Percentiles rank a stretch among this genome's conserved stretches.
Evolutionary conservation across 1,284 basidiomycete genomes (phyloP).

Genomic region (Cutaneotrichosporon sp.): DNA sequence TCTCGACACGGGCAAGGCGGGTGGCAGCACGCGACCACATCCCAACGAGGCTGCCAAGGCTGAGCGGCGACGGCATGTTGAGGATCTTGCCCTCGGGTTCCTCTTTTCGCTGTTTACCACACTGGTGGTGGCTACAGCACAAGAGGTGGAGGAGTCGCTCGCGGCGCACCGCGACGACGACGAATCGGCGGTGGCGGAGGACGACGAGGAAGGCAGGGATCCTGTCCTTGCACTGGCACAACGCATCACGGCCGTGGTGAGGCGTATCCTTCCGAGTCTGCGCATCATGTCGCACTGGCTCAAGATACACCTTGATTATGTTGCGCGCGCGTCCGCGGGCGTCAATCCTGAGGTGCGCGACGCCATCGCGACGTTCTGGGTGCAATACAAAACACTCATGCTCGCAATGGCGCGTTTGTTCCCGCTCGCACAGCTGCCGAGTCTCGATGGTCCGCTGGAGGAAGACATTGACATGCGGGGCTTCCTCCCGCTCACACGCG

Average conservation of each 20-base stretch:
- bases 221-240: conserved; percentile 56
- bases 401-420: conserved; percentile 63
- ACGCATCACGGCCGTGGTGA: conserved; percentile 75
- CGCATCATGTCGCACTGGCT: conserved; percentile 88
- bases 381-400: conserved; percentile 63
- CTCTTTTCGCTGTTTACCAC: conserved; percentile 64
- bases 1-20: conserved; percentile 47
- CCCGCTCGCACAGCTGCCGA: conserved; percentile 62
- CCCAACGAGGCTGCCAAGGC: conserved; percentile 21
- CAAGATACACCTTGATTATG: conserved; percentile 67
- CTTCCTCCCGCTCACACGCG: conserved; percentile 71
- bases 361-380: conserved; percentile 60
- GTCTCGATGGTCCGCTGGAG: conserved; percentile 64
- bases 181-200: conserved; percentile 25
- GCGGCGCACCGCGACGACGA: conserved; percentile 34
- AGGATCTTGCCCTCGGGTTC: conserved; percentile 65
- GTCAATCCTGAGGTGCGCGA: conserved; percentile 18
- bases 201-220: conserved; percentile 46
- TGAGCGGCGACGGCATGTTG: conserved; percentile 48
- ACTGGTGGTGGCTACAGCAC: conserved; percentile 63
- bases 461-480: conserved; percentile 88
- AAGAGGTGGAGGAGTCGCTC: conserved; percentile 49
- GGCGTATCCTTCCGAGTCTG: conserved; percentile 78
- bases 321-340: conserved; percentile 43
- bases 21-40: conserved; percentile 44